A percentile compares a stretch with the other conserved stretches of the same genome.
phyloP scores from a whole-genome alignment of 225 moss, liverwort and hornwort genomes.

The Sphagnum contortum region DNA sequence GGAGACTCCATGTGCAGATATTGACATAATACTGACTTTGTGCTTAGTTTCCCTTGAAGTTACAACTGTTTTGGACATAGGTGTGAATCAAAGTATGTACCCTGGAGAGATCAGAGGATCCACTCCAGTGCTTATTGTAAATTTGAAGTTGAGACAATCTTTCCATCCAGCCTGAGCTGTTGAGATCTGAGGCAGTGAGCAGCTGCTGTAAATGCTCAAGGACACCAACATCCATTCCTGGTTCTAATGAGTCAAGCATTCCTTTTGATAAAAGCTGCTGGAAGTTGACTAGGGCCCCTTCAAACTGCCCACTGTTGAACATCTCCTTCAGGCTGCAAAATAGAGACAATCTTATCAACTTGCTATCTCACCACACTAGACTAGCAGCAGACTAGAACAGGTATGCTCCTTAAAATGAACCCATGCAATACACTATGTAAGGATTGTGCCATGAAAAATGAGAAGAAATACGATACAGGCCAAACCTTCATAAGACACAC shows the following conservation, averaged over 20 bases:
- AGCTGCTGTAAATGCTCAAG: slow-evolving; percentile 79
- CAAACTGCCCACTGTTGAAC: slow-evolving; percentile 77
- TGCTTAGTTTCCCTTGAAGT: no score
- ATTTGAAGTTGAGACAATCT: slow-evolving; percentile 58
- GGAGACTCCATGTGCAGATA: no score
- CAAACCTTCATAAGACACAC: no score
- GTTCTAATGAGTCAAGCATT: slow-evolving; percentile 72
- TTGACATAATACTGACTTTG: no score
- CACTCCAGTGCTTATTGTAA: slow-evolving; percentile 60
- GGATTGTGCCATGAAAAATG: no score
- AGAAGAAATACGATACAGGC: no score
- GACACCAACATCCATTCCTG: slow-evolving; percentile 51
- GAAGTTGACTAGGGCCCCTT: slow-evolving; percentile 64
- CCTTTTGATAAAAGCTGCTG: slow-evolving; percentile 71
- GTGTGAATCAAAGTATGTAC: slow-evolving; percentile 9
- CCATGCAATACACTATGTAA: no score
- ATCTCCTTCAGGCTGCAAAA: slow-evolving; percentile 66
- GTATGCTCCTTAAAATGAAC: no score
- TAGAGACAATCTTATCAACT: no score
- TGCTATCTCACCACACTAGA: no score
- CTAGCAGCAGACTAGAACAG: no score
- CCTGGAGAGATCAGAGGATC: slow-evolving; percentile 62
- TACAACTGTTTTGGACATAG: no score
- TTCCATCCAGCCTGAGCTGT: slow-evolving; percentile 81
- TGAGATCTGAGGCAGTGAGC: slow-evolving; percentile 47